Base-by-base conservation (phyloP, 371 early-diverging fungal genomes). In the Apophysomyces trapeziformis region DNA sequence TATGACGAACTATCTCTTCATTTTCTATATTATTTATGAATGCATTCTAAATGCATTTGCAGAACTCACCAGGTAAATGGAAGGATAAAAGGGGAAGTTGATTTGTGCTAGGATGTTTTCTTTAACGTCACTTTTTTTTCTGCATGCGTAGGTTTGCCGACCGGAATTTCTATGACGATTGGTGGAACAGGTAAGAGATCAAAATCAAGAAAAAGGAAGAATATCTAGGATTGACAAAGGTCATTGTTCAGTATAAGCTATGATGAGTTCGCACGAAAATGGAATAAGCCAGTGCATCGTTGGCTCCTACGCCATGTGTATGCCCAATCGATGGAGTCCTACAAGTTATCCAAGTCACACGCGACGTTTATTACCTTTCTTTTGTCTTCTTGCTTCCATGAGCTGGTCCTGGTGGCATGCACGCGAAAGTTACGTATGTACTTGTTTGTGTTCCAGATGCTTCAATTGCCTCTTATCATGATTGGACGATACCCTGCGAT, bases 201-300 rank as follows among this genome's bases (percentile, higher is more conserved):
- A 41, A 41, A 13, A 13, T 60, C 26, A 9, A 21, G 14, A 58
- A 41, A 13, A 38, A n/a, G 39, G 12, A 6, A 37, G 16, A 21
- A n/a, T 39, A 18, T 9, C 2, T 16, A 43, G 16, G 4, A 41
- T 7, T 41, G 13, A 60, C 14, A 38, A 26, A 26, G 32, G 32
- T 16, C 39, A 16, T 14, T 54, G 38, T 38, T 32, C 45, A 87
- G 89, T 67, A 76, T 87, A n/a, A 90, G 92, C 0, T 95, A 92
- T 68, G 96, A 93, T 67, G 98, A 97, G 75, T 99, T 95, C 82
- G 95, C 98, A 50, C 89, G 96, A 58, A 93, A 96, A 71, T 99
- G 99, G 99, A 99, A 99, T 81, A 93, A 91, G 66, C 97, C 96
- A 2, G 99, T 99, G 35, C 96, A 99, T 73, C 88, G 93, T 46